These are phyloP conservation scores for Boletus eberwhitei DNA, from an alignment of 768 basidiomycete species.

Conservation along the genomic window DNA sequence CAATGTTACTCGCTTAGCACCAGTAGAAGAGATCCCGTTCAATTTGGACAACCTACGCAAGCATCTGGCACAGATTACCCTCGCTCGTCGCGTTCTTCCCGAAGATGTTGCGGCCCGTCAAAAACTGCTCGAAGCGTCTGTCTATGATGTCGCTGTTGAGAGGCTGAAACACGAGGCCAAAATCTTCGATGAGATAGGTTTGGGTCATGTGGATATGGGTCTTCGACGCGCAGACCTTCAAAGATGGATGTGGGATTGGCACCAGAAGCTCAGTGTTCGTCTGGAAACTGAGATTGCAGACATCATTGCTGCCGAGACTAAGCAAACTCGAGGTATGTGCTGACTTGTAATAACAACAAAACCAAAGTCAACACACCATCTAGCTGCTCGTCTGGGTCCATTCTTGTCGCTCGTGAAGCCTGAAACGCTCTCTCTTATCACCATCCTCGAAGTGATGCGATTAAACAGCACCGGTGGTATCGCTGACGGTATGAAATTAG, in stretches of 20 bases:
- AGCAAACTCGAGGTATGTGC: conserved; percentile 21
- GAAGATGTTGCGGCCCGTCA: conserved; percentile 74
- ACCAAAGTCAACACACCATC: not conserved
- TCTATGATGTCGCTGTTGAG: conserved; percentile 77
- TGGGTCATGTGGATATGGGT: conserved; percentile 43
- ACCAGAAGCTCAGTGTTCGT: conserved; percentile 51
- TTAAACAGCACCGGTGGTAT: conserved; percentile 74
- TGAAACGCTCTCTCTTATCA: conserved; percentile 80
- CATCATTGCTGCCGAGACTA: conserved; percentile 39
- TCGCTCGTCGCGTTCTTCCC: conserved; percentile 60
- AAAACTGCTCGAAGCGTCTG: conserved; percentile 78
- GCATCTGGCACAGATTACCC: conserved; percentile 60
- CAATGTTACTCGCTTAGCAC: conserved; percentile 20
- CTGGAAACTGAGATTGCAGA: conserved; percentile 50
- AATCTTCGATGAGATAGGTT: conserved; percentile 53
- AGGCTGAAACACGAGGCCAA: conserved; percentile 64
- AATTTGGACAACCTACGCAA: conserved; percentile 70
- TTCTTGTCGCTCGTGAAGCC: conserved; percentile 75
- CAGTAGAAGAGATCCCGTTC: conserved; percentile 55
- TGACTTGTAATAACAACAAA: not conserved
- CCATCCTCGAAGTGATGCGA: conserved; percentile 86
- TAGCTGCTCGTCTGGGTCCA: conserved; percentile 46
- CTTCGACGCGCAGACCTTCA: conserved; percentile 54
- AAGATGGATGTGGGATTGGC: conserved; percentile 88
- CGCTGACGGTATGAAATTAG: conserved; percentile 84